Percentiles rank a stretch among this genome's conserved stretches.
phyloP scores from a whole-genome alignment of 1,284 basidiomycete genomes.

The Sphagnurus paluster region DNA sequence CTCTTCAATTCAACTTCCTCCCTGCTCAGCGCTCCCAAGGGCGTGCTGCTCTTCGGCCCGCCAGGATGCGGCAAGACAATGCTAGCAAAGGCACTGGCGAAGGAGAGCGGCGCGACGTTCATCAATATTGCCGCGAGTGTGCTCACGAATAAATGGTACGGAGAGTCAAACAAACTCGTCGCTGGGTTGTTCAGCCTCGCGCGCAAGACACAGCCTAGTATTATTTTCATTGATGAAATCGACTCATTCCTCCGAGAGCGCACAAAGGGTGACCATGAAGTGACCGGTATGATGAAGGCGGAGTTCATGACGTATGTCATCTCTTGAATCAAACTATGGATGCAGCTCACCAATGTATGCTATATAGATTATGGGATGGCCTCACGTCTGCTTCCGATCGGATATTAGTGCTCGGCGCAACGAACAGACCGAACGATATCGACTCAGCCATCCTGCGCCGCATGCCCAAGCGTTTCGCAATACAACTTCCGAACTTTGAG shows the following conservation, averaged over 20 bases:
- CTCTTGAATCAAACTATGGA: background rate
- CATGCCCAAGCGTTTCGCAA: conserved; percentile 97
- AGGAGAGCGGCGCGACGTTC: conserved; percentile 96
- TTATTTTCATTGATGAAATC: conserved; percentile 97
- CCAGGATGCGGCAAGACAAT: conserved; percentile 95
- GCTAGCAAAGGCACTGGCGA: conserved; percentile 93
- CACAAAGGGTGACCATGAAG: conserved; percentile 90
- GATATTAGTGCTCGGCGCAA: conserved; percentile 94
- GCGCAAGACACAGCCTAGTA: conserved; percentile 78
- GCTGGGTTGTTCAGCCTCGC: conserved; percentile 91
- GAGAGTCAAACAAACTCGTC: conserved; percentile 97
- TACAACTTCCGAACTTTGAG: conserved; percentile 78
- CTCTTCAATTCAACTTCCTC: conserved; percentile 80
- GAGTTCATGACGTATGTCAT: conserved; percentile 96
- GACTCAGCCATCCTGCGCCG: conserved; percentile 93
- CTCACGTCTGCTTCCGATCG: conserved; percentile 83
- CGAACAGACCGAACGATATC: conserved; percentile 94
- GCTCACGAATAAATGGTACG: conserved; percentile 94
- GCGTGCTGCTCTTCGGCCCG: conserved; percentile 87
- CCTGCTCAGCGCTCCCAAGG: conserved; percentile 74
- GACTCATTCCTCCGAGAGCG: conserved; percentile 94
- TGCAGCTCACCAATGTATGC: conserved; percentile 4
- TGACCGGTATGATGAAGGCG: conserved; percentile 99
- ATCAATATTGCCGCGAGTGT: conserved; percentile 86
- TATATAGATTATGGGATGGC: conserved; percentile 89